These are phyloP conservation scores for barrel medic (Medicago truncatula) DNA, from an alignment of 306 rosid species.

Conservation along the genomic window DNA sequence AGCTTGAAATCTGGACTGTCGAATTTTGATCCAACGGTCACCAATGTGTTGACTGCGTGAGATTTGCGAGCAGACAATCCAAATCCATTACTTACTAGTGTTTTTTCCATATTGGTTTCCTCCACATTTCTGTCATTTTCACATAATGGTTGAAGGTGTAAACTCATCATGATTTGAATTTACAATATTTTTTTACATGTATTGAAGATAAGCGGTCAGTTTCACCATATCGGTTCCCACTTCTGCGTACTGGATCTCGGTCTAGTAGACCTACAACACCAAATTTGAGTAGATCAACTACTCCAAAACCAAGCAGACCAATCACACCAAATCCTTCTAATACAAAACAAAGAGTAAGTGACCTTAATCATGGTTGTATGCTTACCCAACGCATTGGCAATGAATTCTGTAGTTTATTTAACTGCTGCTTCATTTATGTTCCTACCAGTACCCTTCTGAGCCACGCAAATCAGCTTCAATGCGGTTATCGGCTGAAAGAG, in stretches of 20 bases:
- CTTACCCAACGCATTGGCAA: slow-evolving; percentile 1
- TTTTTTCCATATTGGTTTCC: too few species aligned
- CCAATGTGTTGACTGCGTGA: too few species aligned
- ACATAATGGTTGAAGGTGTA: too few species aligned
- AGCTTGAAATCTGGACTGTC: too few species aligned
- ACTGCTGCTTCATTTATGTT: slow-evolving; percentile 31
- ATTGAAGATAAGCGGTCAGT: slow-evolving; percentile 77
- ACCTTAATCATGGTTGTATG: not conserved
- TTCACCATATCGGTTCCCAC: slow-evolving; percentile 95
- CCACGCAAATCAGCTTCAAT: slow-evolving; percentile 93
- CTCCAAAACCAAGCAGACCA: slow-evolving; percentile 87
- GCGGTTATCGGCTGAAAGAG: slow-evolving; percentile 85
- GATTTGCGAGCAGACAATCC: too few species aligned
- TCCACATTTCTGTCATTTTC: too few species aligned
- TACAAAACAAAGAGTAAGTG: slow-evolving; percentile 66
- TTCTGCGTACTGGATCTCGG: slow-evolving; percentile 86
- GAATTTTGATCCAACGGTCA: too few species aligned
- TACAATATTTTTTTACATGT: slow-evolving; percentile 41
- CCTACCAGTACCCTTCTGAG: slow-evolving; percentile 82
- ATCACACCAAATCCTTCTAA: slow-evolving; percentile 82
- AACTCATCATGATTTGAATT: slow-evolving; percentile 14
- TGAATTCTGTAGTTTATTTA: slow-evolving; percentile 8
- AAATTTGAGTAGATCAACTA: slow-evolving; percentile 66
- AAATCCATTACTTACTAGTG: too few species aligned
- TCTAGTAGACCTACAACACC: slow-evolving; percentile 78